Base-by-base conservation (phyloP, 1,139 yeast species). In the Meyerozyma elateridarum region DNA sequence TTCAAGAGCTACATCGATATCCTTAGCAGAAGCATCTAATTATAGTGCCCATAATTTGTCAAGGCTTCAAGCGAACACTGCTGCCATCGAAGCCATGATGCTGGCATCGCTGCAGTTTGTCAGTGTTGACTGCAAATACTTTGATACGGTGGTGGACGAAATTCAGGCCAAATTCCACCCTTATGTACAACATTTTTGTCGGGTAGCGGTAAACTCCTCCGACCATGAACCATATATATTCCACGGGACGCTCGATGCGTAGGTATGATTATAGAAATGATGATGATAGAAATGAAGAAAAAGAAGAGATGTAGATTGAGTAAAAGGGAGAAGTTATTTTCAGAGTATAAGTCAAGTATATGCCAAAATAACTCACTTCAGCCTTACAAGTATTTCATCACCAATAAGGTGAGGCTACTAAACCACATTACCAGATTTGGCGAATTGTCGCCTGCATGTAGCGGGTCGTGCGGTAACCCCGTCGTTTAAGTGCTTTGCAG, bases 401-500 rank as follows among this genome's bases (percentile, higher is more conserved):
- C n/a, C n/a, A n/a, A n/a, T n/a, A n/a, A n/a, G n/a, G n/a, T n/a
- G n/a, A n/a, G n/a, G n/a, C n/a, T n/a, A n/a, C n/a, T n/a, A n/a
- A n/a, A n/a, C n/a, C n/a, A n/a, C n/a, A n/a, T n/a, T n/a, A n/a
- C n/a, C n/a, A n/a, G n/a, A n/a, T n/a, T n/a, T n/a, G n/a, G n/a
- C n/a, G n/a, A n/a, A n/a, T n/a, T n/a, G n/a, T n/a, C n/a, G n/a
- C n/a, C n/a, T n/a, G n/a, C n/a, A n/a, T n/a, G n/a, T n/a, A n/a
- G n/a, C n/a, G n/a, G n/a, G n/a, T n/a, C n/a, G n/a, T n/a, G n/a
- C n/a, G n/a, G n/a, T n/a, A n/a, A n/a, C n/a, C 20, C 11, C 27
- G 27, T 8, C 16, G 27, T 15, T 24, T 24, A 24, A 14, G 15
- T 18, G 27, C 14, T 7, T 24, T 24, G 27, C 27, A 24, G 27